Base-by-base conservation (phyloP, 805 yeast species). In the Nakazawaea pomicola region DNA sequence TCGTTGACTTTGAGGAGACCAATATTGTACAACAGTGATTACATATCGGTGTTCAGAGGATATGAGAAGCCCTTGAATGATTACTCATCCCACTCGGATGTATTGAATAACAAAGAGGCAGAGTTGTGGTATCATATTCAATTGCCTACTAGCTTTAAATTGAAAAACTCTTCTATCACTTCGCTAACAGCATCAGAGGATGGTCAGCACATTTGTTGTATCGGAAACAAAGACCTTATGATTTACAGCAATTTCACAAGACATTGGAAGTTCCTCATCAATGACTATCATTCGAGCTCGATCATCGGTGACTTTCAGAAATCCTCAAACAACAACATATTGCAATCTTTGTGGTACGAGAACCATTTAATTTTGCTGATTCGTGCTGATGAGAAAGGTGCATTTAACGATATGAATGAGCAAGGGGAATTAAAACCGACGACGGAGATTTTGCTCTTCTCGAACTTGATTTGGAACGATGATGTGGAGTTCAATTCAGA, bases 171-270 rank as follows among this genome's bases (percentile, higher is more conserved):
- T 58, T 70, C 68, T 4, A 61, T 76, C 2, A 51, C 63, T 12
- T 61, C 65, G 27, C 61, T 67, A 3, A 53, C 68, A n/a, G 58
- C 65, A 15, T 68, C 74, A 38, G 62, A 63, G 19, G 76, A 73
- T 46, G 80, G 80, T 9, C 54, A 67, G 36, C 62, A 60, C 45
- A 58, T 73, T 14, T 78, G 79, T 17, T 57, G 75, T 14, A 70
- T 78, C 5, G 81, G 80, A 0, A 57, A 63, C 17, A 52, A 56
- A 19, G 78, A 78, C 17, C 62, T 74, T 12, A 54, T 70, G 19
- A 61, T 72, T 33, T 72, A 68, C 48, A 59, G 65, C 36, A 40
- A 62, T 10, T 45, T 55, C 27, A 56, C 66, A 1, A 64, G 69
- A n/a, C 59, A 61, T 27, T 75, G 80, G 80, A 73, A 69, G 47